Base-by-base conservation (phyloP, 2,329 filamentous ascomycete genomes). In the Knoxdaviesia proteae region DNA sequence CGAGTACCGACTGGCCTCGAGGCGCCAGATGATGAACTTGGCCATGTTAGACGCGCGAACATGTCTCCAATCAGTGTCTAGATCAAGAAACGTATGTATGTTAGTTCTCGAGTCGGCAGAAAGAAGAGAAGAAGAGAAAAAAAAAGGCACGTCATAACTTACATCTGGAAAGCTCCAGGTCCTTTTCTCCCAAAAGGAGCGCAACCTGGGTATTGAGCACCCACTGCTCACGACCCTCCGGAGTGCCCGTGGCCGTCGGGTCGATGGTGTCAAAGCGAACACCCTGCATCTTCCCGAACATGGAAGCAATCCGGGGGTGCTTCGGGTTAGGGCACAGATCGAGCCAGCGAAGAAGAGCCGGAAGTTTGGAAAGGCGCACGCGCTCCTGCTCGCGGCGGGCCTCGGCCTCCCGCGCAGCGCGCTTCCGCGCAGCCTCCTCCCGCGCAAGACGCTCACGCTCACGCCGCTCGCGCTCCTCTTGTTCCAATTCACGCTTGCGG, bases 221-320 rank as follows among this genome's bases (percentile, higher is more conserved):
- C 74, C 75, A 80, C 49, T 74, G 72, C 49, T 78, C 74, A 41
- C 73, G 65, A n/a, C 72, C 74, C 39, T 66, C 67, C 2, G 64
- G 49, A 7, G 66, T 69, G 6, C 67, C 67, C 5, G 66, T 70
- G 9, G 65, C 59, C 32, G 64, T 62, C 4, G 65, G 63, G 9
- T 64, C 63, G 44, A 79, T 74, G 4, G 72, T 77, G 53, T 79
- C 74, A 51, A 72, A 77, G 29, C 75, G 69, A 40, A 75, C 70
- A 10, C 74, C 74, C 49, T 71, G 65, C 47, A 77, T 68, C 39
- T 58, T 61, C 47, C 62, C 62, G 53, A 79, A 77, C 38, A 67
- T 66, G 42, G 65, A 59, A 5, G 72, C 71, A 40, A 73, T 53
- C 20, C 62, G 59, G 5, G 62, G 53, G 5, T 58, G 58, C 52